phyloP scores from a whole-genome alignment of 768 basidiomycete species.

The Termitomyces sp. region DNA sequence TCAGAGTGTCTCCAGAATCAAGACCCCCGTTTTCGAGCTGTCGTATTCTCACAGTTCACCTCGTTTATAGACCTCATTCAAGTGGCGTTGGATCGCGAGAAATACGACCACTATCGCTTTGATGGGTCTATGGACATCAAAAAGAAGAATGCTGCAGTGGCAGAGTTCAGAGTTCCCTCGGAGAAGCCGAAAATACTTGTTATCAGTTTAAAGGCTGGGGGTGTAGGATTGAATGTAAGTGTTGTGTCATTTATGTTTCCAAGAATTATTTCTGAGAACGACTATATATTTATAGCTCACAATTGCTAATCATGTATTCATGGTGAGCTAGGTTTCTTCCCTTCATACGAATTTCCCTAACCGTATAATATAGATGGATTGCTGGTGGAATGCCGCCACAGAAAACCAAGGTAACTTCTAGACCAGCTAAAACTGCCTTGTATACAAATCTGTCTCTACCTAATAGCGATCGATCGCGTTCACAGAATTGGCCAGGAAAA shows the following conservation, averaged over 20 bases:
- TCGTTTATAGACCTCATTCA: conserved; percentile 85
- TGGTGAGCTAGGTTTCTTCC: conserved; percentile 44
- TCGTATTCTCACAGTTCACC: conserved; percentile 91
- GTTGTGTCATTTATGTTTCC: conserved; percentile 10
- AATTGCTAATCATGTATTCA: conserved; percentile 80
- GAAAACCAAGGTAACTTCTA: conserved; percentile 68
- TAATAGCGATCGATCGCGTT: conserved; percentile 76
- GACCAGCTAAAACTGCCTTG: neutral
- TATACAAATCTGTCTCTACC: neutral
- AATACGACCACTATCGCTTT: conserved; percentile 71
- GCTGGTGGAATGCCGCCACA: conserved; percentile 87
- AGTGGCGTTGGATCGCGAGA: conserved; percentile 63
- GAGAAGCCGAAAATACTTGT: conserved; percentile 74
- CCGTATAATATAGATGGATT: conserved; percentile 65
- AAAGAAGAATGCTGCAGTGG: conserved; percentile 70
- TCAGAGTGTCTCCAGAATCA: conserved; percentile 62
- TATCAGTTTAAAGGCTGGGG: conserved; percentile 85
- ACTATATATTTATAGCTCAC: conserved; percentile 48
- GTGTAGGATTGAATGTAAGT: conserved; percentile 79
- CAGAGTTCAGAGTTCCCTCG: conserved; percentile 70
- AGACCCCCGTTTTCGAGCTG: conserved; percentile 76
- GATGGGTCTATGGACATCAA: conserved; percentile 92
- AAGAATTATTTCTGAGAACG: neutral
- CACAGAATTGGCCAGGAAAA: conserved; percentile 84
- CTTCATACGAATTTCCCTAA: conserved; percentile 7